Percentiles rank a stretch among this genome's conserved stretches.
Evolutionary conservation across 1,284 basidiomycete species (phyloP).

Genomic region (Pholiota adiposa): DNA sequence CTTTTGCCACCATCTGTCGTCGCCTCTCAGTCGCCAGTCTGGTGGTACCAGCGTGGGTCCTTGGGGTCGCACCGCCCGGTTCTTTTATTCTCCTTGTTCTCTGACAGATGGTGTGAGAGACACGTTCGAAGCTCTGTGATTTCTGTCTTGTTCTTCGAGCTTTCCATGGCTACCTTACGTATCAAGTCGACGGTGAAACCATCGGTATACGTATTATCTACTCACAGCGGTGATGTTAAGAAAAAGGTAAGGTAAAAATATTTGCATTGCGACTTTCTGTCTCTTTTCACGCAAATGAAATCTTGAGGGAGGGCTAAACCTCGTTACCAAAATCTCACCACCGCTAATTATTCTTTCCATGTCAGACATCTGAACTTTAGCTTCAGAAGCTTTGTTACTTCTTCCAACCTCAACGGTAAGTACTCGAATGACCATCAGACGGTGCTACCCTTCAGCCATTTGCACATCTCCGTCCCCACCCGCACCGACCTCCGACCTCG

Average conservation of each 20-base stretch:
- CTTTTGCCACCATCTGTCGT: too few species aligned
- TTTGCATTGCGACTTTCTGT: too few species aligned
- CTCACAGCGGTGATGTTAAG: too few species aligned
- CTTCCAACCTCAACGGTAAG: too few species aligned
- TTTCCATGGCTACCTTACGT: background rate
- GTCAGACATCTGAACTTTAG: too few species aligned
- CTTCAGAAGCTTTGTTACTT: too few species aligned
- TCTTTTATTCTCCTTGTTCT: background rate
- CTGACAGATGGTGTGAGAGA: background rate
- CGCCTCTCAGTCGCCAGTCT: background rate
- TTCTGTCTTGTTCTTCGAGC: background rate
- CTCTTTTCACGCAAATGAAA: too few species aligned
- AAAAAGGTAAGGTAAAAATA: too few species aligned
- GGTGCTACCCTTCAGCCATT: background rate
- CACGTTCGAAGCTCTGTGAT: background rate
- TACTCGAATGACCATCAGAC: background rate
- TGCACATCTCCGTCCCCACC: conserved; percentile 3
- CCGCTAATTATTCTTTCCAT: too few species aligned
- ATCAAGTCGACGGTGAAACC: background rate
- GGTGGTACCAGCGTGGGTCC: background rate
- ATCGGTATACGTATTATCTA: too few species aligned
- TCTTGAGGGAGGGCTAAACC: too few species aligned
- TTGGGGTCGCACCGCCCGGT: background rate
- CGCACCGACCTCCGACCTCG: conserved; percentile 2
- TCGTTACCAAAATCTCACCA: too few species aligned